phyloP scores from a whole-genome alignment of 2,329 filamentous ascomycete species.

The Epichloe sylvatica region DNA sequence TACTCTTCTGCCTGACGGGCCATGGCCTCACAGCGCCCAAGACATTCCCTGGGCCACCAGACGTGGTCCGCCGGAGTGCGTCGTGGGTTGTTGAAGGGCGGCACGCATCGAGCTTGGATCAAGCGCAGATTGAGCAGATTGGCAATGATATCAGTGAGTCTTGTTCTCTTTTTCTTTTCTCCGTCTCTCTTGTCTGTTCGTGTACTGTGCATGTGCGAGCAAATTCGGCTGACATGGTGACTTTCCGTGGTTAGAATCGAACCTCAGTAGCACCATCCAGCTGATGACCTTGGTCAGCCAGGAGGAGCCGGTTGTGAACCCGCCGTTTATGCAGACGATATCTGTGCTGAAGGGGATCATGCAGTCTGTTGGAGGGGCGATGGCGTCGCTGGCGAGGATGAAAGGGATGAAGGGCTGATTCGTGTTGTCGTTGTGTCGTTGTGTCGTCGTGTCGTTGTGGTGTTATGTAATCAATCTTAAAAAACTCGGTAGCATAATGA shows the following conservation, averaged over 20 bases:
- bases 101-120: not conserved
- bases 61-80: not conserved
- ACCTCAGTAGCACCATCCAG: not conserved
- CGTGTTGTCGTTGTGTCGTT: not conserved
- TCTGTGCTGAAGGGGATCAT: not conserved
- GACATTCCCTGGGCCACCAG: not conserved
- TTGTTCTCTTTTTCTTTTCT: not conserved
- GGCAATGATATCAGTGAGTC: not conserved
- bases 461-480: too few species aligned
- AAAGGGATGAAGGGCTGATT: not conserved
- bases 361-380: not conserved
- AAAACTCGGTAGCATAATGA: too few species aligned
- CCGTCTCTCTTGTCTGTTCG: not conserved
- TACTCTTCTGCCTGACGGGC: not conserved
- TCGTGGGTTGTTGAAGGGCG: not conserved
- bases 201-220: not conserved
- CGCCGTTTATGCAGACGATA: not conserved
- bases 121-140: not conserved
- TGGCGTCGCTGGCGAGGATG: not conserved
- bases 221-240: too few species aligned
- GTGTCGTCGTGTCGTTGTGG: too few species aligned
- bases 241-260: not conserved
- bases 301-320: not conserved
- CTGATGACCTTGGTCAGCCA: not conserved
- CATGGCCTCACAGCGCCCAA: too few species aligned